Base-by-base conservation (phyloP, 306 rosid genomes). In the Medicago lupulina region DNA sequence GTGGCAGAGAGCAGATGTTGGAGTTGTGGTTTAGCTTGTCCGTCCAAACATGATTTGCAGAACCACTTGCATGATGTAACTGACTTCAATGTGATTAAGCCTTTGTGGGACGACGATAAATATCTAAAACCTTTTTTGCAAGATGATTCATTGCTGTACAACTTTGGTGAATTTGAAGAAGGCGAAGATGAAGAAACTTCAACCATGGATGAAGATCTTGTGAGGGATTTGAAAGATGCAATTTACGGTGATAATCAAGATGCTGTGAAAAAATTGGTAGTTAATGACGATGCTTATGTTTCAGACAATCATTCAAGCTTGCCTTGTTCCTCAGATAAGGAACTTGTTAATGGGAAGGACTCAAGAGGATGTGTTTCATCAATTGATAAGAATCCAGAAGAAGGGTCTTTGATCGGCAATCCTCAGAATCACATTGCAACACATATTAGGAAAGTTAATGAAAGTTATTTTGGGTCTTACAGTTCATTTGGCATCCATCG, bases 401-500 rank as follows among this genome's bases (percentile, higher is more conserved):
- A 76, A 25, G 70, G 78, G 39, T 68, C 51, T 25, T 76, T 79
- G 65, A 80, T 83, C 62, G 73, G 76, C 40, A 79, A 75, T 64
- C 74, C 88, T 80, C 88, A 79, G 36, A 87, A 54, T 64, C 83
- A 74, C 58, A 74, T 67, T 73, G 74, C 87, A 50, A 89, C 81
- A 62, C 91, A 95, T 54, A 75, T 90, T 63, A 95, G 84, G 85
- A 86, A 81, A 77, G 87, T 81, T 57, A 92, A 95, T 82, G 93
- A 90, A 72, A 84, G 73, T 83, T 95, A 95, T 79, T 95, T 95
- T 85, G 97, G 91, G 81, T 70, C 97, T 8, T 92, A 95, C 69
- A 88, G 99, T 73, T 95, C 99, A 64, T 95, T 85, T 75, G 97
- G 96, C 81, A 95, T 95, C 67, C 99, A 95, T 79, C 90, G 90